phyloP scores from a whole-genome alignment of 1,284 basidiomycete species.

The Ustilago vetiveriae region DNA sequence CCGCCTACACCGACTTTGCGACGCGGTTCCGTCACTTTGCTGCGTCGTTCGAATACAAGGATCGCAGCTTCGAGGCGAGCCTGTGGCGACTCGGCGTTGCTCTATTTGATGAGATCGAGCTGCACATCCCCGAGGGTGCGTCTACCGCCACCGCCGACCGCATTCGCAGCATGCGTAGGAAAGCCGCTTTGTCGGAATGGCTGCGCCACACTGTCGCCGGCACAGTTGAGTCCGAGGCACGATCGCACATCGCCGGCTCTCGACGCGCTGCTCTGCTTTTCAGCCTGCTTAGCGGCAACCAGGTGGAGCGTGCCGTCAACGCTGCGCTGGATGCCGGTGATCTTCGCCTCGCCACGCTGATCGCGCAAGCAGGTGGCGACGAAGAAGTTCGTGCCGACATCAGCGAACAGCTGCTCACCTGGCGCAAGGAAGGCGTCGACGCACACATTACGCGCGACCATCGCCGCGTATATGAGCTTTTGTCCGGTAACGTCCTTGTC shows the following conservation, averaged over 20 bases:
- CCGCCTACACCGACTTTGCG: constrained; percentile 70
- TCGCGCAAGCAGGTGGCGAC: constrained; percentile 87
- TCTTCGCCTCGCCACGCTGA: constrained; percentile 87
- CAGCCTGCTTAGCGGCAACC: constrained; percentile 84
- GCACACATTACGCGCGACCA: constrained; percentile 77
- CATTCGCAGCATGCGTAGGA: constrained; percentile 76
- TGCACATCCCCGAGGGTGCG: constrained; percentile 74
- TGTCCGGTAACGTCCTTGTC: constrained; percentile 80
- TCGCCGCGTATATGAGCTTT: constrained; percentile 83
- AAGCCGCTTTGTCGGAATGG: constrained; percentile 86
- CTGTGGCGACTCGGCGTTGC: constrained; percentile 89
- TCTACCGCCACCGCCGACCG: constrained; percentile 74
- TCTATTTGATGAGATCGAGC: constrained; percentile 82
- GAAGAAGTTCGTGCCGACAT: constrained; percentile 80
- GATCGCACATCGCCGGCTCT: constrained; percentile 60
- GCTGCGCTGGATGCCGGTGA: constrained; percentile 80
- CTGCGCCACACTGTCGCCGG: constrained; percentile 79
- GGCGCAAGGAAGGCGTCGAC: constrained; percentile 82
- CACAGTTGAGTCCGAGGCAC: constrained; percentile 74
- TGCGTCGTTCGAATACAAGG: constrained; percentile 77
- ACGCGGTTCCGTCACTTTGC: constrained; percentile 84
- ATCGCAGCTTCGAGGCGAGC: constrained; percentile 74
- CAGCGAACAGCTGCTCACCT: constrained; percentile 80
- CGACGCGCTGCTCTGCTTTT: constrained; percentile 71
- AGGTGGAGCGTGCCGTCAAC: constrained; percentile 83